Evolutionary conservation across 768 basidiomycete species (phyloP), one percentile per base, ranked within the genome.

Genomic region (Termitomyces sp.): DNA sequence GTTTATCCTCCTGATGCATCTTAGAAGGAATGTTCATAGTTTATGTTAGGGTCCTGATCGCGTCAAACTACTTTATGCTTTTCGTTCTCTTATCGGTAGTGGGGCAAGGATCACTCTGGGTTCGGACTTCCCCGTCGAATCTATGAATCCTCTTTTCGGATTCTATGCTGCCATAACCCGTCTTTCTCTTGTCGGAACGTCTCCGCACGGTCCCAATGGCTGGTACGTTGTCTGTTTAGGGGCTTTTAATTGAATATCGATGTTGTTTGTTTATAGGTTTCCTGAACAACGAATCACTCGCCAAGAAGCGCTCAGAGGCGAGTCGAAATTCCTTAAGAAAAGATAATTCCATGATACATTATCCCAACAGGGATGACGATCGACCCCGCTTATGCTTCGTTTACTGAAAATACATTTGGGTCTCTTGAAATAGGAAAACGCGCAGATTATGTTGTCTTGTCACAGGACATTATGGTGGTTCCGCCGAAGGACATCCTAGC

Each of bases 131-230:
- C 94, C 94, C 0, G 92, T 98, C 32, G 95, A 95, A 65, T 79
- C 81, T 37, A 79, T 93, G 70, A 91, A 94, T 66, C 94, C 94
- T 13, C 76, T 97, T 39, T 74, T 81, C 55, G 87, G 88, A 3
- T 94, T 96, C 69, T 91, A 92, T 68, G 91, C 94, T n/a, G 92
- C 93, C 1, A 78, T 94, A 26, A 85, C 91, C 2, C 81, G 94
- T 37, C 71, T 90, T 47, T 84, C 86, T 27, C 75, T 80, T 7
- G 75, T 80, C 31, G 93, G 92, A 20, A 69, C 72, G 46, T 94
- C 92, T 32, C 94, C 94, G 8, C 87, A 92, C 63, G 94, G 94
- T 3, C 75, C 83, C 7, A 82, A 73, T 10, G 94, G 94, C 58
- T 97, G 94, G 94, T 90, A 66, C 65, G 78, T 73, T 36, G 51